Evolutionary conservation across 208 protist genomes (phyloP), one percentile per base, ranked within the genome.

Genomic region (Trypanosoma congolense): DNA sequence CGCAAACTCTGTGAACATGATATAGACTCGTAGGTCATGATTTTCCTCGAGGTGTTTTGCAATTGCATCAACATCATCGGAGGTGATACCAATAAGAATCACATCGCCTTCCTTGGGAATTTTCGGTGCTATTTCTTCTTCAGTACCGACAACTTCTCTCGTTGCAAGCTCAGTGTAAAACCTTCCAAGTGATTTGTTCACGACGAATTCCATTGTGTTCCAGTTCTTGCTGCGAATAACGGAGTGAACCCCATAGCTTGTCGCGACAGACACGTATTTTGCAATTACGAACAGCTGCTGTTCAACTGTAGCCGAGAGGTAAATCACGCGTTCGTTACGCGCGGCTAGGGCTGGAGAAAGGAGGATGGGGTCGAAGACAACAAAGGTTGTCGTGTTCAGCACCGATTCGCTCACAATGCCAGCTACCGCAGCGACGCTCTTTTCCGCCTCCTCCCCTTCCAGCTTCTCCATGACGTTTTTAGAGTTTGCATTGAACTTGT

Each of bases 1-100:
- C 24, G 50, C 19, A 31, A 83, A 43, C 38, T 83, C 76, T 14
- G 52, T 35, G 47, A 72, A 77, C 24, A 25, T 30, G 2, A 87
- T 16, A 24, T 76, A 48, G 3, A 71, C 59, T 26, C 50, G 49
- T 16, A 56, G 44, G 6, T 41, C 38, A 2, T 19, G 16, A 54
- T 80, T 30, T 0, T n/a, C 19, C 2, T 21, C 41, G 9, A 79
- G 42, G 55, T 69, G 63, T 35, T 29, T 6, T 4, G 47, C 59
- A 14, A 83, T 42, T 16, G 31, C 41, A 10, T 6, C 14, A 28
- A 61, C 55, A 21, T 71, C 70, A 8, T 4, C 31, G 9, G 47
- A 30, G 24, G 12, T 31, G 26, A 69, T 28, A 12, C 71, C 71
- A 6, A 73, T 22, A 8, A 66, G 28, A 44, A 73, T 46, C 40